A percentile compares a stretch with the other conserved stretches of the same genome.
These are phyloP conservation scores for Linnemannia schmuckeri DNA, from an alignment of 192 early-diverging fungal genomes.

Conservation along the genomic window DNA sequence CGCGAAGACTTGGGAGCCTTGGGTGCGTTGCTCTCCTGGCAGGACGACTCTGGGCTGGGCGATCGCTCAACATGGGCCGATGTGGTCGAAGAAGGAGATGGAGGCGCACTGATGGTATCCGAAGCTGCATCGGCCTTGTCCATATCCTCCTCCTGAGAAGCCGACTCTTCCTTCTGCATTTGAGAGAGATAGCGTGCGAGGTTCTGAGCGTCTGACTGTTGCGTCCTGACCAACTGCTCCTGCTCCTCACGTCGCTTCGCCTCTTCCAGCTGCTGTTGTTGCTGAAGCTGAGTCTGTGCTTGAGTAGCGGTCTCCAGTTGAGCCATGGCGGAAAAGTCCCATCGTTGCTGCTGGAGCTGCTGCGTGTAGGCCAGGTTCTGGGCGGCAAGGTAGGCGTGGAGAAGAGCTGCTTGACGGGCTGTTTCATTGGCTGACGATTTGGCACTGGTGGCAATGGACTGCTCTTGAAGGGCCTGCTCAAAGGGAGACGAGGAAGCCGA, in stretches of 20 bases:
- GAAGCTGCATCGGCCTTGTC: conserved; percentile 12
- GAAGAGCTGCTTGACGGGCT: conserved; percentile 46
- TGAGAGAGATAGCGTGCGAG: conserved; percentile 50
- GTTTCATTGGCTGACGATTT: conserved; percentile 27
- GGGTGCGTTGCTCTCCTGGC: neutral
- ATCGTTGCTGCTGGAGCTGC: conserved; percentile 26
- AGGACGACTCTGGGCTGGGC: conserved; percentile 24
- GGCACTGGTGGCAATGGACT: neutral
- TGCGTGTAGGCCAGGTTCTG: conserved; percentile 22
- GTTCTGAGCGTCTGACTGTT: conserved; percentile 42
- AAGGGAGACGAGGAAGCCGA: neutral
- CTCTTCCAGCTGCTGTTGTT: conserved; percentile 10
- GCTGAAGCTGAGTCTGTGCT: conserved; percentile 17
- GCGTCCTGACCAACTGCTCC: conserved; percentile 21
- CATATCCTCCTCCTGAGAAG: conserved; percentile 12
- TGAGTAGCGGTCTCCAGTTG: conserved; percentile 13
- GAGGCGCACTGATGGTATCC: conserved; percentile 19
- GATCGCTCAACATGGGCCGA: conserved; percentile 35
- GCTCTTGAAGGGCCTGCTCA: neutral
- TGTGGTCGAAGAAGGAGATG: conserved; percentile 31
- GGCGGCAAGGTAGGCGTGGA: conserved; percentile 47
- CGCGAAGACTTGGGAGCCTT: conserved; percentile 54
- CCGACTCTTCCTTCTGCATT: conserved; percentile 21
- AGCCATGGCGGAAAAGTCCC: conserved; percentile 7
- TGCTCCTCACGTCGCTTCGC: conserved; percentile 6